phyloP scores from a whole-genome alignment of 352 stramenopile species.

The Peronospora farinosa region DNA sequence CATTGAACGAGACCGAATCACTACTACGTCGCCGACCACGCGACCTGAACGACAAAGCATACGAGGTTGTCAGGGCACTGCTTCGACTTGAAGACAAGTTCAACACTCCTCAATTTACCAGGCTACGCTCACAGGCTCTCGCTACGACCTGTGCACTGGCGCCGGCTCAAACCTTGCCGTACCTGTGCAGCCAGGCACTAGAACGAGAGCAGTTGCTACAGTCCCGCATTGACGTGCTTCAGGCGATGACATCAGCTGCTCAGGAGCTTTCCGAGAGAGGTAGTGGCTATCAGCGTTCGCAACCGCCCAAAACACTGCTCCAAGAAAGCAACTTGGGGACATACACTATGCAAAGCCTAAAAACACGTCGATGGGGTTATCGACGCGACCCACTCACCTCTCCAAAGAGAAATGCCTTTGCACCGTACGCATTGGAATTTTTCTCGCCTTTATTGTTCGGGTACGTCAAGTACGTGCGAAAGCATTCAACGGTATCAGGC shows the following conservation, averaged over 20 bases:
- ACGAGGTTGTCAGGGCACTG: conserved; percentile 45
- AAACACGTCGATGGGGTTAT: conserved; percentile 66
- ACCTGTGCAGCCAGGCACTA: conserved; percentile 54
- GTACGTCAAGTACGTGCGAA: conserved; percentile 52
- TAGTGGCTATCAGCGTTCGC: conserved; percentile 5
- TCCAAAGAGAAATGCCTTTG: conserved; percentile 61
- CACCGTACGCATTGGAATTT: conserved; percentile 50
- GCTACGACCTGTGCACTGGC: conserved; percentile 43
- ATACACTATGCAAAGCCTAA: conserved; percentile 45
- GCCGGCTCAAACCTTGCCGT: conserved; percentile 40
- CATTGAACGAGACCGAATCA: conserved; percentile 45
- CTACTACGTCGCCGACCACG: conserved; percentile 49
- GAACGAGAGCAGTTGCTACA: conserved; percentile 73
- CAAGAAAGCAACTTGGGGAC: conserved; percentile 31
- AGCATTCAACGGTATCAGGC: conserved; percentile 14
- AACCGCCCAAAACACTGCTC: conserved; percentile 37
- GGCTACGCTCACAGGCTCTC: conserved; percentile 41
- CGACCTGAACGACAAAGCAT: conserved; percentile 57
- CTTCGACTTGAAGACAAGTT: conserved; percentile 73
- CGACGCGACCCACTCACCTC: conserved; percentile 40
- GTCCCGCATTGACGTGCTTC: conserved; percentile 56
- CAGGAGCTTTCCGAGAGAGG: conserved; percentile 64
- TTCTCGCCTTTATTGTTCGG: conserved; percentile 74
- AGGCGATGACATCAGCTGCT: conserved; percentile 47
- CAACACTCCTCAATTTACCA: conserved; percentile 47